These are phyloP conservation scores for Themeda triandra DNA, from an alignment of 176 grass and related monocot species.

Conservation along the genomic window DNA sequence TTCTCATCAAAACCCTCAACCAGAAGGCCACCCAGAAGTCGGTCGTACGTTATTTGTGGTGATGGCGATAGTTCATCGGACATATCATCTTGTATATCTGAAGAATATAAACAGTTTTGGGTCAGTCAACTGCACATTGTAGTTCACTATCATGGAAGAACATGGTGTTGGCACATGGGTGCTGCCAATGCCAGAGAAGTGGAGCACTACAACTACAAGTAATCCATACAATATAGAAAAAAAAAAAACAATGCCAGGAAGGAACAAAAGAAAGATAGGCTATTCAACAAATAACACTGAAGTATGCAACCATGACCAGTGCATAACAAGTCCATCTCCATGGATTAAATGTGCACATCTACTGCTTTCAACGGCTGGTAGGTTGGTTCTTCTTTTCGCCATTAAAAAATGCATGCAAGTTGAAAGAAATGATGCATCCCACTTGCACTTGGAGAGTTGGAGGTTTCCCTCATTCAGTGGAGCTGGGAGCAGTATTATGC, in stretches of 20 bases:
- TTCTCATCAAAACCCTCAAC: constrained; percentile 63
- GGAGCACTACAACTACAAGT: background rate
- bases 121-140: background rate
- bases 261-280: background rate
- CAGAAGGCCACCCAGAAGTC: constrained; percentile 64
- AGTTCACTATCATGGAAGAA: background rate
- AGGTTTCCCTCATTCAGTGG: background rate
- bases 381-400: background rate
- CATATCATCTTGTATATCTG: constrained; percentile 40
- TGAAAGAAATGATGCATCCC: background rate
- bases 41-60: constrained; percentile 36
- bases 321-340: background rate
- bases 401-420: background rate
- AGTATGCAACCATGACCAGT: background rate
- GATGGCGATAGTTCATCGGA: constrained; percentile 32
- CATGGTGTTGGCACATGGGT: background rate
- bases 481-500: background rate
- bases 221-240: background rate
- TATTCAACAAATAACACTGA: background rate
- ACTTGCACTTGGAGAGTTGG: background rate
- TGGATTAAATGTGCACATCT: background rate
- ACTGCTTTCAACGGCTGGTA: background rate
- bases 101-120: constrained; percentile 2
- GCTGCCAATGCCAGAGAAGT: background rate
- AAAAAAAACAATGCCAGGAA: background rate